These are phyloP conservation scores for Madurella mycetomatis DNA, from an alignment of 2,329 filamentous ascomycete genomes.

Conservation along the genomic window DNA sequence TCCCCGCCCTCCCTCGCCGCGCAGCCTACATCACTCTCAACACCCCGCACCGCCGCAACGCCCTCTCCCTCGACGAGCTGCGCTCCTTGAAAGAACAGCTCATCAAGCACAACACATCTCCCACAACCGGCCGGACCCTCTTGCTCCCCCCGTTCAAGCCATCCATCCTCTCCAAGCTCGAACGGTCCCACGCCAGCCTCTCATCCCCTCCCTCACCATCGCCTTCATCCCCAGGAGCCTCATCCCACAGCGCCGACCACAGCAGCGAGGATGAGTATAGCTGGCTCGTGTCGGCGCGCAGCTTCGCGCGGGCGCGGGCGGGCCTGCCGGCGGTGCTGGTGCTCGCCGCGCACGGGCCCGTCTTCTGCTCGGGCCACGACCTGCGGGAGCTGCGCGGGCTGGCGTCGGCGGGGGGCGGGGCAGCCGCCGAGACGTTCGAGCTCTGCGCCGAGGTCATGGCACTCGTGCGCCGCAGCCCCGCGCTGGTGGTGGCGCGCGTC, in stretches of 20 bases:
- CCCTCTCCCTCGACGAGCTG: constrained; percentile 14
- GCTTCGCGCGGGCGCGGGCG: constrained; percentile 25
- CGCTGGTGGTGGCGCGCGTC: constrained; percentile 30
- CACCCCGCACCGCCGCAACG: constrained; percentile 9
- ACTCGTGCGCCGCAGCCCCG: constrained; percentile 31
- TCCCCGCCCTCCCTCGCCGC: constrained; percentile 11
- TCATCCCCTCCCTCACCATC: neutral
- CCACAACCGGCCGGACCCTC: constrained; percentile 17
- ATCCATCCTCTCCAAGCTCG: constrained; percentile 18
- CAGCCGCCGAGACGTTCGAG: constrained; percentile 24
- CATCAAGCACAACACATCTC: constrained; percentile 16
- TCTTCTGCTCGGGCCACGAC: constrained; percentile 34
- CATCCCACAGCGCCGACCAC: neutral
- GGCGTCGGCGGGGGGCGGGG: neutral
- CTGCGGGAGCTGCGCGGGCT: constrained; percentile 26
- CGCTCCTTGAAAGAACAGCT: constrained; percentile 14
- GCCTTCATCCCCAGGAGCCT: neutral
- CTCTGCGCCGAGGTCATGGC: constrained; percentile 32
- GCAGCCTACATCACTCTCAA: constrained; percentile 16
- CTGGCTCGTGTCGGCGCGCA: constrained; percentile 28
- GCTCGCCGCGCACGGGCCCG: constrained; percentile 28
- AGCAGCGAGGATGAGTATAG: constrained; percentile 13
- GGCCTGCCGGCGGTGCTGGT: constrained; percentile 31
- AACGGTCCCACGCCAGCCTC: constrained; percentile 6
- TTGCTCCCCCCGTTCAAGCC: constrained; percentile 30